Evolutionary conservation across 345 rosid species (phyloP).

Genomic region (Citrus sinensis): DVS_A1.0 CM039169.1:23918001-23918500

Average conservation of each 20-base stretch:
- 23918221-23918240: slow-evolving; percentile 14
- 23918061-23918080: too few species aligned
- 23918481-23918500: slow-evolving; percentile 65
- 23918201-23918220: slow-evolving; percentile 7
- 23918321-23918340: slow-evolving; percentile 70
- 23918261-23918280: slow-evolving; percentile 61
- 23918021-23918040: too few species aligned
- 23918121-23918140: slow-evolving; percentile 4
- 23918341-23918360: slow-evolving; percentile 69
- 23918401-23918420: neutral
- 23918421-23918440: too few species aligned
- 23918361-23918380: slow-evolving; percentile 51
- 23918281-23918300: slow-evolving; percentile 57
- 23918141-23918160: neutral
- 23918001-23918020: too few species aligned
- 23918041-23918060: too few species aligned
- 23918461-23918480: slow-evolving; percentile 65
- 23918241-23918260: slow-evolving; percentile 34
- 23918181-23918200: slow-evolving; percentile 15
- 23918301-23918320: slow-evolving; percentile 55
- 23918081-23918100: too few species aligned
- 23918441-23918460: neutral
- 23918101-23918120: neutral
- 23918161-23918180: neutral
- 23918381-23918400: slow-evolving; percentile 54